Base-by-base conservation (phyloP, 768 basidiomycete genomes). In the Tricholoma terreum region DNA sequence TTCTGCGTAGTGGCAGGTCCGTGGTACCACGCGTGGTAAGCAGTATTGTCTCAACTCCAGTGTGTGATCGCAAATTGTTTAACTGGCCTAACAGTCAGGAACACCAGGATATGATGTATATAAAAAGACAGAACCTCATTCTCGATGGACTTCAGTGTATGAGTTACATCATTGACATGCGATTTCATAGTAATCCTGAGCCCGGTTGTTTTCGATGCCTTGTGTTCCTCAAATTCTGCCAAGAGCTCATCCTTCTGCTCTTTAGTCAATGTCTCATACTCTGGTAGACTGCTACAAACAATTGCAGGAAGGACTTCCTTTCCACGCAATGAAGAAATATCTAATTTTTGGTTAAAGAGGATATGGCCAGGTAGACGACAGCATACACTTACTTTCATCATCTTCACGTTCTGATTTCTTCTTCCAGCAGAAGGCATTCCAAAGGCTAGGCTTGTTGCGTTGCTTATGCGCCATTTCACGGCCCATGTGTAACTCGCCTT, bases 401-500 rank as follows among this genome's bases (percentile, higher is more conserved):
- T 27, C 24, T 27, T 27, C 24, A 27, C 24, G 6, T 27, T 27
- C 24, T 27, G 24, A 3, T 27, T 6, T 6, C 24, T 35, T 35
- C 12, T 35, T 35, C 34, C 34, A 35, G 34, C 10, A 10, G 21
- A 55, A 55, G 4, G 52, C 54, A 38, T 31, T 54, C 58, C 55
- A 17, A 19, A 14, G 24, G 38, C 55, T 35, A 17, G 43, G 19
- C 24, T 52, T 57, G 19, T 52, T 52, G 31, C 21, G 50, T 5
- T 6, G 11, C 6, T 40, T 35, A 5, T 19, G 34, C 12, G 34
- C 34, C 12, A 35, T 9, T 21, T 34, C 49, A 3, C 7, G 14
- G 21, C 42, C 40, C 33, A 54, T 33, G 22, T 53, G 52, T 22
- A 60, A 30, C 15, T 51, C 49, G 10, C n/a, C 9, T 21, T 56